Base-by-base conservation (phyloP, 805 yeast genomes). In the Saccharomyces mikatae region DNA sequence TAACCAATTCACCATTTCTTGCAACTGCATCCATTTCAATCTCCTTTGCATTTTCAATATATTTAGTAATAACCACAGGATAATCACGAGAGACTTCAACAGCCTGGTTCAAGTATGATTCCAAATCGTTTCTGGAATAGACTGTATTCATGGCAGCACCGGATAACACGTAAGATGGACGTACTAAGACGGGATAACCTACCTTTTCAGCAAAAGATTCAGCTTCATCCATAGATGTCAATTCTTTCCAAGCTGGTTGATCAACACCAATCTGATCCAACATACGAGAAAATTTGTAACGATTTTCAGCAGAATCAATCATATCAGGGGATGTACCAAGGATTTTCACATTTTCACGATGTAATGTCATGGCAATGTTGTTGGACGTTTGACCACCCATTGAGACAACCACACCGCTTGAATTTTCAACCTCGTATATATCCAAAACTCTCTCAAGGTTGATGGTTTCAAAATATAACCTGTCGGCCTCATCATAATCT, bases 121-220 rank as follows among this genome's bases (percentile, higher is more conserved):
- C 95, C 69, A 92, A 79, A 69, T 92, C 98, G 63, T 86, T 94
- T 67, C 81, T 80, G 31, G 96, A 83, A 77, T 90, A 89, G 54
- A 91, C 96, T 47, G 96, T 90, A 75, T 90, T 90, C 99, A 92
- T 92, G 55, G 99, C 99, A 62, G 99, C 99, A 77, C 99, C 99
- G 47, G 97, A 89, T 59, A 92, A 77, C 44, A 92, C 99, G 69
- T 92, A 92, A 26, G 97, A 91, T 30, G 99, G 99, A 78, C 99
- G 89, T 51, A 92, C 98, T 63, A 92, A 78, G 44, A 92, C 98
- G 51, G 99, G 99, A 72, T 89, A 92, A 36, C 89, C 80, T 53
- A 89, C 98, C 68, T 81, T 84, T 50, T 89, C 86, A 55, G 98
- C 97, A 69, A 92, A 92, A 47, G 76, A 83, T 71, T 89, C 95